phyloP scores from a whole-genome alignment of 208 protist species.

The Wallacemonas sp. region DNA sequence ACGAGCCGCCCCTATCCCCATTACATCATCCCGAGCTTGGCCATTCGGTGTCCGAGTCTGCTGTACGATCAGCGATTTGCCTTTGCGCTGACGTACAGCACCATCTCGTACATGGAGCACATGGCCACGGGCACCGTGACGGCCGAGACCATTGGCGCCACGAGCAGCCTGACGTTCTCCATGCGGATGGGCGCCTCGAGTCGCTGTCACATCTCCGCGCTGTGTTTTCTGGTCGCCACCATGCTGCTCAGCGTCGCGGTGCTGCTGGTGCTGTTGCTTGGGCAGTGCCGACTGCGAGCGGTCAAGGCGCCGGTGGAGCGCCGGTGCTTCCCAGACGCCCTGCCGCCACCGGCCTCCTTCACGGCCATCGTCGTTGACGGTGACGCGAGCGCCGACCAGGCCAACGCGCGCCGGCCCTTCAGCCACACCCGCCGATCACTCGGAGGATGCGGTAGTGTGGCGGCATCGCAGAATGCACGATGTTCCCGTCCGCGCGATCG shows the following conservation, averaged over 20 bases:
- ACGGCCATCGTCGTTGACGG: conserved; percentile 11
- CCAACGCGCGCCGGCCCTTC: background rate
- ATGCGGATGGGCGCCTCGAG: background rate
- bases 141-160: background rate
- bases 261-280: background rate
- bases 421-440: background rate
- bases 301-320: conserved; percentile 4
- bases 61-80: background rate
- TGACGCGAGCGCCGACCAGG: conserved; percentile 3
- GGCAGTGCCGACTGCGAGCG: background rate
- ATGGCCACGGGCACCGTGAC: background rate
- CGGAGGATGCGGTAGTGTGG: background rate
- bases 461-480: too few species aligned
- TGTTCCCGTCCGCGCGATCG: too few species aligned
- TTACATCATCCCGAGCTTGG: background rate
- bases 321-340: conserved; percentile 6
- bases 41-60: background rate
- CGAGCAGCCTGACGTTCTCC: background rate
- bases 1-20: background rate
- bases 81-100: background rate
- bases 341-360: background rate
- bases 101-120: conserved; percentile 5
- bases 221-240: background rate
- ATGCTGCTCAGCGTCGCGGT: background rate
- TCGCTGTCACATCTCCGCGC: background rate